These are phyloP conservation scores for Aspergillus nanangensis DNA, from an alignment of 495 filamentous ascomycete species.

Conservation along the genomic window DNA sequence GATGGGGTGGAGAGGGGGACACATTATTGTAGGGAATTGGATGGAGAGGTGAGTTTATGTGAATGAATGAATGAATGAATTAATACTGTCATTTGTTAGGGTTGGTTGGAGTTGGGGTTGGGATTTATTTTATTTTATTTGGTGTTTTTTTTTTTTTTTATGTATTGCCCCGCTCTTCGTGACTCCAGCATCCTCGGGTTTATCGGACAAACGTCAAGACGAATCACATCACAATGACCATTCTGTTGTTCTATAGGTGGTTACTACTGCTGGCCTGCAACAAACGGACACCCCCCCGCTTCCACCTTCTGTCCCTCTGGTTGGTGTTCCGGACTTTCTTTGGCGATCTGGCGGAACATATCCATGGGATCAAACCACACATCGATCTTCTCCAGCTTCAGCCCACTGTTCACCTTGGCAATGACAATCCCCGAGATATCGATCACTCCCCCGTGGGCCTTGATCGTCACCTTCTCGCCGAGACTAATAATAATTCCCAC, in stretches of 20 bases:
- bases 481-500: slow-evolving; percentile 27
- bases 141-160: no score
- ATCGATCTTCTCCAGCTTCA: slow-evolving; percentile 52
- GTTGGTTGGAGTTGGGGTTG: no score
- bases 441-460: slow-evolving; percentile 29
- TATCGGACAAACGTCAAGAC: no score
- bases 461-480: slow-evolving; percentile 55
- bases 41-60: no score
- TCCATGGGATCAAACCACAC: slow-evolving; percentile 61
- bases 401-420: slow-evolving; percentile 53
- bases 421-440: slow-evolving; percentile 52
- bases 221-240: no score
- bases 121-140: no score
- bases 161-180: no score
- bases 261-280: no score
- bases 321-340: neutral
- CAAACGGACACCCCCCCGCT: slow-evolving; percentile 4
- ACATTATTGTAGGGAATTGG: neutral
- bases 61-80: no score
- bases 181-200: no score
- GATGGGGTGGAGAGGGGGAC: neutral
- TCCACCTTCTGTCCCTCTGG: neutral
- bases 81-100: no score
- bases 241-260: no score
- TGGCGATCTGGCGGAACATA: slow-evolving; percentile 61